Conservation (phyloP, 306 rosid species). For the Leucaena leucocephala region DNA sequence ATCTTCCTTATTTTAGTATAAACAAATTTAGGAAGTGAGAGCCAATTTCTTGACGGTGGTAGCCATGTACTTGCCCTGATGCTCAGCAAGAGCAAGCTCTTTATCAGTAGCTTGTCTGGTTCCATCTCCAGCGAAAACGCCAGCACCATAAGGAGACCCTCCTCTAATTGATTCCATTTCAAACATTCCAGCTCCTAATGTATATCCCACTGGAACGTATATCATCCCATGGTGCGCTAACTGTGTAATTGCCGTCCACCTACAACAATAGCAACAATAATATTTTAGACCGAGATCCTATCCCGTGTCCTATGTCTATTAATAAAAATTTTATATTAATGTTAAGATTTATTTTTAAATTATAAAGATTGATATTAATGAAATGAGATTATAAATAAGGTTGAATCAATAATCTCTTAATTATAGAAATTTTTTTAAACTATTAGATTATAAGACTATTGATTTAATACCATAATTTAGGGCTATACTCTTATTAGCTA, state of each 20-base stretch:
- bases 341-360: no score
- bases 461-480: no score
- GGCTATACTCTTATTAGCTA: no score
- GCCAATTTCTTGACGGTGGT: conserved; percentile 16
- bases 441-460: no score
- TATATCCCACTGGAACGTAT: conserved; percentile 10
- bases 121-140: conserved; percentile 6
- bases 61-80: conserved; percentile 15
- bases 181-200: conserved; percentile 9
- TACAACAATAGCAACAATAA: neutral
- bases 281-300: no score
- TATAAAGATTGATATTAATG: no score
- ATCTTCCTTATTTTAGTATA: neutral
- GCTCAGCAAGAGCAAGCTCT: conserved; percentile 17
- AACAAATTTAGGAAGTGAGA: neutral
- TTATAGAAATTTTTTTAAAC: no score
- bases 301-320: no score
- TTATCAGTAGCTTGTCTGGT: neutral
- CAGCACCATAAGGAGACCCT: conserved; percentile 9
- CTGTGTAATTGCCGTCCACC: conserved; percentile 18
- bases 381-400: no score
- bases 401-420: no score
- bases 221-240: conserved; percentile 20
- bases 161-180: neutral
- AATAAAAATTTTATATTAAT: no score